Percentiles rank a stretch among this genome's conserved stretches.
These are phyloP conservation scores for Glycine soja DNA, from an alignment of 306 rosid genomes.

Conservation along the genomic window DNA sequence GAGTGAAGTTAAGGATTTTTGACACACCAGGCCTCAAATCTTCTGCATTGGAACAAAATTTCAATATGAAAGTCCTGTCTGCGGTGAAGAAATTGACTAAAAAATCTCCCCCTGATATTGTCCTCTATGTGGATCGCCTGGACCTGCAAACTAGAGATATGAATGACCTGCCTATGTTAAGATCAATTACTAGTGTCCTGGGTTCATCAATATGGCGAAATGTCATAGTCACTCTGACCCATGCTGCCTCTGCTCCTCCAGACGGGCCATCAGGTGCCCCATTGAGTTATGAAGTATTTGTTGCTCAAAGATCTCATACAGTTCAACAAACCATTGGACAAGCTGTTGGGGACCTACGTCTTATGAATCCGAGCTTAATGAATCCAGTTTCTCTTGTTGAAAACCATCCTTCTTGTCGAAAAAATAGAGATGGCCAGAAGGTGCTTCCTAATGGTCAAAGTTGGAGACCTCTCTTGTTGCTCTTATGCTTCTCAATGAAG, in stretches of 20 bases:
- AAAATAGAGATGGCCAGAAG: constrained; percentile 92
- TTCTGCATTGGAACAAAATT: constrained; percentile 75
- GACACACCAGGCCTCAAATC: constrained; percentile 95
- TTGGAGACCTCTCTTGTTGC: constrained; percentile 90
- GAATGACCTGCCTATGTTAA: constrained; percentile 84
- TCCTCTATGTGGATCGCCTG: constrained; percentile 92
- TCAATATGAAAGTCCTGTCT: constrained; percentile 72
- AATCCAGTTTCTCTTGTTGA: constrained; percentile 92
- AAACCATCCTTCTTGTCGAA: constrained; percentile 95
- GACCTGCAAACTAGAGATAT: constrained; percentile 91
- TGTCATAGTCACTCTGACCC: constrained; percentile 84
- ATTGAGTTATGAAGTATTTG: constrained; percentile 87
- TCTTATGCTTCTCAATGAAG: constrained; percentile 88
- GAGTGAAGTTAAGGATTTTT: constrained; percentile 78
- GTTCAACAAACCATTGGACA: constrained; percentile 96
- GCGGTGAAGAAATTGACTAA: constrained; percentile 75
- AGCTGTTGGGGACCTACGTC: constrained; percentile 90
- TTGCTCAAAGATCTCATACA: constrained; percentile 91
- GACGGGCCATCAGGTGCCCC: constrained; percentile 96
- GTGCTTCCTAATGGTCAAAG: constrained; percentile 96
- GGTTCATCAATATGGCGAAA: constrained; percentile 87
- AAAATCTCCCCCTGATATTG: constrained; percentile 84
- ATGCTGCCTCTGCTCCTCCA: constrained; percentile 96
- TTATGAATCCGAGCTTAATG: constrained; percentile 83
- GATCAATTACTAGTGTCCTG: constrained; percentile 67